A percentile compares a stretch with the other conserved stretches of the same genome.
phyloP scores from a whole-genome alignment of 495 filamentous ascomycete species.

The Xylaria venustula region DNA sequence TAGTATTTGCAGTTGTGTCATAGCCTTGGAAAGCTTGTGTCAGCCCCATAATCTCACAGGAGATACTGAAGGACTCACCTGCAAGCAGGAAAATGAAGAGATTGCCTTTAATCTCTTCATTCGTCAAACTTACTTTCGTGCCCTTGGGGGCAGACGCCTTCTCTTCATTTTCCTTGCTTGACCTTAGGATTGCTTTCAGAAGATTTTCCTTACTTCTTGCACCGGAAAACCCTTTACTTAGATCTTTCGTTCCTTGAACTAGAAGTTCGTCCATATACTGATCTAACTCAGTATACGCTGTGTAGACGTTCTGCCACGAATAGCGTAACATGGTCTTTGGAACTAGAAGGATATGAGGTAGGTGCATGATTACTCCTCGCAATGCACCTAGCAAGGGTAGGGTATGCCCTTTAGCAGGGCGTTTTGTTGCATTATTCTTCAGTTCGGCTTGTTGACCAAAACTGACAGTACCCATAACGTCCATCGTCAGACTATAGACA shows the following conservation, averaged over 20 bases:
- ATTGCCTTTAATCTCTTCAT: slow-evolving; percentile 22
- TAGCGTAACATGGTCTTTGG: background rate
- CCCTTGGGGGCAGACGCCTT: background rate
- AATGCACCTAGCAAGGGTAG: background rate
- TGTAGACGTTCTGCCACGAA: background rate
- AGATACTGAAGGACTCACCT: slow-evolving; percentile 5
- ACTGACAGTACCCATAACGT: background rate
- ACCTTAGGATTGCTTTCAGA: background rate
- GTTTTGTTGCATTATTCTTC: background rate
- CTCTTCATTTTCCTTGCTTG: background rate
- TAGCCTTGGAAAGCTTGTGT: slow-evolving; percentile 3
- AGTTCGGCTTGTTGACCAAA: background rate
- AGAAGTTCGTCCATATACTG: background rate
- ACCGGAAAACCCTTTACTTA: background rate
- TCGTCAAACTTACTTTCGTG: slow-evolving; percentile 1
- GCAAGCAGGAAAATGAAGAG: slow-evolving; percentile 19
- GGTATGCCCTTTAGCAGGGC: background rate
- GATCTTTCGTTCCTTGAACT: background rate
- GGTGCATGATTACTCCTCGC: background rate
- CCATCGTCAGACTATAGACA: background rate
- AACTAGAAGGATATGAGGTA: background rate
- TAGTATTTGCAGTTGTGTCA: slow-evolving; percentile 20
- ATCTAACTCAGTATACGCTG: background rate
- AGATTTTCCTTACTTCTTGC: slow-evolving; percentile 10
- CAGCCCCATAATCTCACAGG: background rate